Base-by-base conservation (phyloP, 768 basidiomycete genomes). In the Suillus lakei region DNA sequence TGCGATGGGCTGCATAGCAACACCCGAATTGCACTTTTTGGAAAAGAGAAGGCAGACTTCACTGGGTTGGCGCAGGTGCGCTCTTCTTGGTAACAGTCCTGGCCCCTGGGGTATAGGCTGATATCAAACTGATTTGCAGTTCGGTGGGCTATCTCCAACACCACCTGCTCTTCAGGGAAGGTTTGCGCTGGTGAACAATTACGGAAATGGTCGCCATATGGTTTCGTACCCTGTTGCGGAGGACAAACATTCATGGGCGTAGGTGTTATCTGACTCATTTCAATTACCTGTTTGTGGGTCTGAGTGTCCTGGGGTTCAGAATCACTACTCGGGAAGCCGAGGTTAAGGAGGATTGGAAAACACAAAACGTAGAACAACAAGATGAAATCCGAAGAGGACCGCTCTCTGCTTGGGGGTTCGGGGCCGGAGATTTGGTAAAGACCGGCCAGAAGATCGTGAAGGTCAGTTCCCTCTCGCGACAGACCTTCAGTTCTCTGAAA, bases 1-100 rank as follows among this genome's bases (percentile, higher is more conserved):
- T 81, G 80, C 68, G 83, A 84, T 63, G 83, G 83, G 12, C 71
- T 84, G 64, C 82, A 83, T 66, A 80, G 80, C 66, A 75, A 71
- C 60, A 81, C 81, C 13, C 74, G 82, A 2, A 68, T 66, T 23
- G 67, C 73, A 13, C 69, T 83, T 16, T 81, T 82, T 62, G 82
- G 82, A 2, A 68, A 76, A 55, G 76, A 79, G 55, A 63, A 68
- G 28, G 72, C 78, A 8, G 59, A 70, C n/a, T 83, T 77, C 67
- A 80, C 79, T 12, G 82, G 82, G 1, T 68, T 82, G 28, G 76
- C 73, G 2, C 80, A 82, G 74, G 81, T 80, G 38, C 34, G 72
- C 60, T 8, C 15, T 13, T 26, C 26, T 61, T 67, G 30, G 15
- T 32, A 55, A 26, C 34, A 4, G 39, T 23, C 41, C 30, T n/a